Conservation (phyloP, 257 asterid species). For the Nyctanthes arbortristis region DNA sequence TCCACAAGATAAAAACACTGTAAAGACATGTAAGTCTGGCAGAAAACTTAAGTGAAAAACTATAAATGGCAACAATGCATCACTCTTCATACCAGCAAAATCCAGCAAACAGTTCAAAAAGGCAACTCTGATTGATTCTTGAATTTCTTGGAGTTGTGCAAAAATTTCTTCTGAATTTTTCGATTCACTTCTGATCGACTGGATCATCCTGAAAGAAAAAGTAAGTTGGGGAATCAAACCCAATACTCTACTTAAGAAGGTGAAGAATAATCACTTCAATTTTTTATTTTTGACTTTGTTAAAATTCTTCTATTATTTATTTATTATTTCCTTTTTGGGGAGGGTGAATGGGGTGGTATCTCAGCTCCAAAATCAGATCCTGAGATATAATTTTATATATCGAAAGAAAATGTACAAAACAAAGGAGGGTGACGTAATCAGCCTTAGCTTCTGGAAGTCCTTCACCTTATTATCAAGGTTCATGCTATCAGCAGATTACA, state of each 20-base stretch:
- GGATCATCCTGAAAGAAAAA: conserved; percentile 70
- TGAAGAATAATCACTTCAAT: conserved; percentile 12
- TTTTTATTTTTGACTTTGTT: too few relatives aligned
- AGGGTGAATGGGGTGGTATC: too few relatives aligned
- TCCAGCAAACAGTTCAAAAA: conserved; percentile 81
- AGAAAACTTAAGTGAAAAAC: conserved; percentile 9
- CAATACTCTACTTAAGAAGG: conserved; percentile 21
- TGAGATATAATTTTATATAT: too few relatives aligned
- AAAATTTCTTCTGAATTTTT: conserved; percentile 73
- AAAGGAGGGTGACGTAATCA: too few relatives aligned
- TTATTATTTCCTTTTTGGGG: neutral
- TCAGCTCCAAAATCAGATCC: too few relatives aligned
- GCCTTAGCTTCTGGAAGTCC: too few relatives aligned
- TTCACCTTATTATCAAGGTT: too few relatives aligned
- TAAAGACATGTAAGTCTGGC: conserved; percentile 13
- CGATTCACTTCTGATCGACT: conserved; percentile 69
- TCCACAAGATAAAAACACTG: conserved; percentile 13
- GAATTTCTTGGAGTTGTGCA: conserved; percentile 83
- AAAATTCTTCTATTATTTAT: conserved; percentile 6
- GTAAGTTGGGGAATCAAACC: conserved; percentile 10
- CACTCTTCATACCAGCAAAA: conserved; percentile 74
- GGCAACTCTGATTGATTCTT: conserved; percentile 87
- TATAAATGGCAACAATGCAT: conserved; percentile 18
- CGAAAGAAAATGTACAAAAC: too few relatives aligned
- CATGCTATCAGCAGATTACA: too few relatives aligned